These are phyloP conservation scores for Tillandsia leiboldiana DNA, from an alignment of 176 grass and related monocot genomes.

Conservation along the genomic window DNA sequence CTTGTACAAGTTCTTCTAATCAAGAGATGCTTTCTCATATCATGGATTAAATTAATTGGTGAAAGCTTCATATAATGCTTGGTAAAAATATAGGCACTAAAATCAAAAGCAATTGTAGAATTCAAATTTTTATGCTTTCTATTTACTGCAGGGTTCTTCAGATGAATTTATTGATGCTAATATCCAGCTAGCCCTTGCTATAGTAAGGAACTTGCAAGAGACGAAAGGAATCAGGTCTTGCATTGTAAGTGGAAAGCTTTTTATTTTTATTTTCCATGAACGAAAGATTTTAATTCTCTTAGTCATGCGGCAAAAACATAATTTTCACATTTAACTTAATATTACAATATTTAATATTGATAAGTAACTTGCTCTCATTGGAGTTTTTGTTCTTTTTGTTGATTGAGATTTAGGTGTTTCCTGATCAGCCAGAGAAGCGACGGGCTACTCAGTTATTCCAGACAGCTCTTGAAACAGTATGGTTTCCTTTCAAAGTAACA, in stretches of 20 bases:
- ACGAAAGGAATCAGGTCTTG: conserved; percentile 50
- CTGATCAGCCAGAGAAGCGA: conserved; percentile 86
- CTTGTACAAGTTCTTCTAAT: background rate
- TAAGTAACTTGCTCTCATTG: background rate
- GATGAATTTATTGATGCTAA: conserved; percentile 98
- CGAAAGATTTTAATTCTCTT: too few species aligned
- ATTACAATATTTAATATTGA: background rate
- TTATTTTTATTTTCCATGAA: conserved; percentile 2
- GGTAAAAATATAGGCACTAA: background rate
- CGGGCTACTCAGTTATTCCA: conserved; percentile 66
- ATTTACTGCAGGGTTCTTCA: conserved; percentile 60
- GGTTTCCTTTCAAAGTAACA: background rate
- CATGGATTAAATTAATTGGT: background rate
- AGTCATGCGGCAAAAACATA: too few species aligned
- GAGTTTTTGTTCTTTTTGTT: conserved; percentile 10
- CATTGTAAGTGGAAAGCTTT: conserved; percentile 53
- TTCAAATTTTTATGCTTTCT: conserved; percentile 11
- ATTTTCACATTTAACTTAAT: too few species aligned
- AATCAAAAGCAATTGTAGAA: background rate
- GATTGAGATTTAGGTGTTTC: conserved; percentile 76
- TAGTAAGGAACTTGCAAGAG: conserved; percentile 69
- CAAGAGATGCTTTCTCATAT: background rate
- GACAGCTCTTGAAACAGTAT: conserved; percentile 69
- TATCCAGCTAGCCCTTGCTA: conserved; percentile 77
- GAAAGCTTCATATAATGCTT: background rate